Conservation (phyloP, 345 rosid species). For the Draba incana region DNA sequence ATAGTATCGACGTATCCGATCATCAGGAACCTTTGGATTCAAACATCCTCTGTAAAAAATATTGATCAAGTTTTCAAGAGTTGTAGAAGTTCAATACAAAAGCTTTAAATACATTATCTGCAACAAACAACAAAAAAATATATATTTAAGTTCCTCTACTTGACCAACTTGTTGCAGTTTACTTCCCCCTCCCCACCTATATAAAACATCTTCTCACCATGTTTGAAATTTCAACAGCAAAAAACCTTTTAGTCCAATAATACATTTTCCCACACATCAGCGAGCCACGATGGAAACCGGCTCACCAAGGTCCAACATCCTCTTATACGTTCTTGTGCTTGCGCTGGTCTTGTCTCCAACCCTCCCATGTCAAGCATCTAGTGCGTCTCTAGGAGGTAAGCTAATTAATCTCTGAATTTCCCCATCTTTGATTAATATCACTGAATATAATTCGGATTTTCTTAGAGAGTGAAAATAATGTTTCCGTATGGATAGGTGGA, state of each 20-base stretch:
- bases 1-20: background rate
- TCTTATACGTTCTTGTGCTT: conserved; percentile 30
- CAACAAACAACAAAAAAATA: too few species aligned
- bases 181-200: background rate
- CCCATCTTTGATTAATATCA: background rate
- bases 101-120: too few species aligned
- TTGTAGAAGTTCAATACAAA: background rate
- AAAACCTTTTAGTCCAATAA: background rate
- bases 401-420: background rate
- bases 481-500: conserved; percentile 30
- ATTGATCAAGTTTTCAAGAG: background rate
- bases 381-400: conserved; percentile 34
- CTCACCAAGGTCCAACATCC: background rate
- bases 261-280: conserved; percentile 13
- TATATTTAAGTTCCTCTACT: background rate
- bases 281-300: conserved; percentile 24
- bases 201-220: conserved; percentile 12
- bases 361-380: conserved; percentile 31
- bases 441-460: background rate
- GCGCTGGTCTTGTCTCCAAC: conserved; percentile 32
- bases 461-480: background rate
- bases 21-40: too few species aligned
- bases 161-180: conserved; percentile 25
- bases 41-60: background rate
- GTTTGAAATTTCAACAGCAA: conserved; percentile 22